A percentile compares a stretch with the other conserved stretches of the same genome.
phyloP scores from a whole-genome alignment of 2,329 filamentous ascomycete species.

The Claviceps digitariae region DNA sequence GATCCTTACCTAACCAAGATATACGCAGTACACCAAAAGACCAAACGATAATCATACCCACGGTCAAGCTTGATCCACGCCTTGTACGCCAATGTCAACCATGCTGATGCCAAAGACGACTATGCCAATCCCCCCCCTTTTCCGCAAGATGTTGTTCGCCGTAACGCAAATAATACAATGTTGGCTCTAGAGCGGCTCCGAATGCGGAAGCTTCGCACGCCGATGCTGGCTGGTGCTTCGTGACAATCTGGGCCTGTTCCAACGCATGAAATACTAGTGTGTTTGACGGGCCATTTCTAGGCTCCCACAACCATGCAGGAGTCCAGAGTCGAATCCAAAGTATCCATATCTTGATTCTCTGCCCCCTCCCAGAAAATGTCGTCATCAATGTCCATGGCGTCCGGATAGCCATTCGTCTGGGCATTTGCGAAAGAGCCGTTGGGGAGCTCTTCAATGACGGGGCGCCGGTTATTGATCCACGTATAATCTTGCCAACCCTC shows the following conservation, averaged over 20 bases:
- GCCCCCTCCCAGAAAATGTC: conserved; percentile 52
- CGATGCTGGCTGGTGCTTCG: not conserved
- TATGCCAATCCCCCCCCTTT: not conserved
- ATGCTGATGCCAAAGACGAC: conserved; percentile 3
- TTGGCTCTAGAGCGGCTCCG: not conserved
- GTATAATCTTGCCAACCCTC: conserved; percentile 52
- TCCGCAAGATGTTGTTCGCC: not conserved
- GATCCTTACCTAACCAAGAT: not conserved
- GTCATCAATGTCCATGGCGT: conserved; percentile 46
- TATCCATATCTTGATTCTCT: conserved; percentile 33
- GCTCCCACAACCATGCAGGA: conserved; percentile 37
- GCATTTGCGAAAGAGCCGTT: conserved; percentile 12
- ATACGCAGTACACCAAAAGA: not conserved
- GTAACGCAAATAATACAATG: not conserved
- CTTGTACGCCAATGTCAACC: conserved; percentile 1
- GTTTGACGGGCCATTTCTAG: conserved; percentile 7
- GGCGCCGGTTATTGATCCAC: conserved; percentile 29
- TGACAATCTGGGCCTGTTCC: not conserved
- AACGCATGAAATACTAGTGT: not conserved
- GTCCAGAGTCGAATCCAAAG: conserved; percentile 43
- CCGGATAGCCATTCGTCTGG: conserved; percentile 35
- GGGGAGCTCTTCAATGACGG: conserved; percentile 16
- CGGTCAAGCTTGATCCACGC: not conserved
- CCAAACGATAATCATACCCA: not conserved
- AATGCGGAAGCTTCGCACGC: not conserved